phyloP scores from a whole-genome alignment of 2,329 filamentous ascomycete genomes.

The Dryadomyces quercus-mongolicae region DNA sequence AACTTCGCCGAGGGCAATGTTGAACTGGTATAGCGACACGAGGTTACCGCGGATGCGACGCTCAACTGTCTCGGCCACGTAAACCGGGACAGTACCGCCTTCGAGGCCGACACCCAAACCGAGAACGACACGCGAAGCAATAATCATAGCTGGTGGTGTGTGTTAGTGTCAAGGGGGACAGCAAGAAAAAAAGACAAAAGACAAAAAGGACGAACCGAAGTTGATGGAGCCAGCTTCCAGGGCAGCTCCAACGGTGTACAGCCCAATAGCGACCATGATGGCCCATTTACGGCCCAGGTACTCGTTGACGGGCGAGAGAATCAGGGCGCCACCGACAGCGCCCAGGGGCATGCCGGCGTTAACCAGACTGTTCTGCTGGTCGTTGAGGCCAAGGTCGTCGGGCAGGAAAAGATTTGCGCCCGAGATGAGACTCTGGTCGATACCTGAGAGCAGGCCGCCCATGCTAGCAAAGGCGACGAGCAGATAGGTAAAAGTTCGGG shows the following conservation, averaged over 20 bases:
- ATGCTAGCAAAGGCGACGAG: constrained; percentile 62
- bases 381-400: constrained; percentile 39
- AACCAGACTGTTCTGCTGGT: constrained; percentile 49
- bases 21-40: constrained; percentile 64
- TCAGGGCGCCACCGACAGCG: constrained; percentile 56
- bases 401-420: constrained; percentile 60
- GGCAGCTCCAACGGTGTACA: constrained; percentile 59
- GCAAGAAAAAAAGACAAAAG: too few relatives aligned
- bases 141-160: constrained; percentile 43
- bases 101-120: constrained; percentile 61
- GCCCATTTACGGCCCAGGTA: constrained; percentile 53
- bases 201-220: constrained; percentile 28
- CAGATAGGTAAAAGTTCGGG: constrained; percentile 7
- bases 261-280: constrained; percentile 55
- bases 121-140: constrained; percentile 54
- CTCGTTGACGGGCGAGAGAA: constrained; percentile 56
- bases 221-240: constrained; percentile 56
- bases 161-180: too few relatives aligned
- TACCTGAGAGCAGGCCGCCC: constrained; percentile 59
- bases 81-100: constrained; percentile 62
- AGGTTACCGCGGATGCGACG: constrained; percentile 56
- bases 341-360: constrained; percentile 62
- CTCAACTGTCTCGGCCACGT: constrained; percentile 62
- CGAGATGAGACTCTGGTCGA: constrained; percentile 62
- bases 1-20: constrained; percentile 64